Base-by-base conservation (phyloP, 2,329 filamentous ascomycete genomes). In the Hypoxylon sp. region DNA sequence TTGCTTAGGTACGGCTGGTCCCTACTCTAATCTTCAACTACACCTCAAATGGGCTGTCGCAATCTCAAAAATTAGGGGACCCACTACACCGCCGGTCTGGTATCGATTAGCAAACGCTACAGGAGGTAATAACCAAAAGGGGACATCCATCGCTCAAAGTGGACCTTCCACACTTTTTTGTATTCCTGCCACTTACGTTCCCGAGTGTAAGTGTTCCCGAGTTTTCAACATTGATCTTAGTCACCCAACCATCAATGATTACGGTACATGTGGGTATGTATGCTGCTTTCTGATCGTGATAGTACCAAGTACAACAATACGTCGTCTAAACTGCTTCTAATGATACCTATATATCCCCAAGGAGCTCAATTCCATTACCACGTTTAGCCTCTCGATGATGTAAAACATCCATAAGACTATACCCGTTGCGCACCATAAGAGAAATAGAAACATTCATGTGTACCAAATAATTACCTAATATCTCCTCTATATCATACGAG, bases 101-200 rank as follows among this genome's bases (percentile, higher is more conserved):
- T 69, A 66, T 69, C 67, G 67, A 69, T 69, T 69, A 63, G n/a
- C 33, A 24, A 31, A n/a, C n/a, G n/a, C 3, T 17, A 22, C 29
- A 17, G 13, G 19, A 54, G n/a, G 24, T 10, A 39, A 13, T 39
- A 58, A 26, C 47, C 53, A 4, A 50, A 57, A 52, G 48, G 42
- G 14, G 42, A 54, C 26, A 61, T 53, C 29, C 29, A 31, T 31
- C 8, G 58, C 48, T 51, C 51, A 8, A 42, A 26, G 51, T 17
- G 26, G 37, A n/a, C 17, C 47, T 46, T 46, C 48, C 35, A 60
- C 33, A 6, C 29, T 53, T 44, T 35, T 52, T 47, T 50, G 2
- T 33, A 19, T 47, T 42, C 11, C n/a, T 44, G 14, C 54, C 42
- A 47, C 42, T 26, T 46, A 26, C 24, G 53, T 55, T 55, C 53